These are phyloP conservation scores for Venturia pyrina DNA, from an alignment of 2,329 filamentous ascomycete genomes.

Conservation along the genomic window DNA sequence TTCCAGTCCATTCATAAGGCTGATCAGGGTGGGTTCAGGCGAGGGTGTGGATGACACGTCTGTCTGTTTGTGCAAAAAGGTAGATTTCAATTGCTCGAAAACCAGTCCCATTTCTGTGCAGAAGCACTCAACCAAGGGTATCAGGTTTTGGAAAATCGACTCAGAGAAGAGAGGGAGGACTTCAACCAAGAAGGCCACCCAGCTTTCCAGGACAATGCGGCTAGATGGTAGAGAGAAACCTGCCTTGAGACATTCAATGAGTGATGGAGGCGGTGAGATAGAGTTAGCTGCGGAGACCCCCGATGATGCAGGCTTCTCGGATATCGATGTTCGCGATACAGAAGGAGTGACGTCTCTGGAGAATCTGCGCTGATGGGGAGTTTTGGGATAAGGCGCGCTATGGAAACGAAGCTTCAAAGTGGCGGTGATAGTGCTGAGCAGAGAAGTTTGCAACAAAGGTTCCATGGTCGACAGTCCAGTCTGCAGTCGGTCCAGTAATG, in stretches of 20 bases:
- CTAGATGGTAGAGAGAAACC: slow-evolving; percentile 69
- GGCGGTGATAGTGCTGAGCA: slow-evolving; percentile 69
- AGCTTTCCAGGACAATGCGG: slow-evolving; percentile 74
- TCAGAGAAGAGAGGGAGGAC: slow-evolving; percentile 76
- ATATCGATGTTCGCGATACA: background rate
- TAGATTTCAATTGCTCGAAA: slow-evolving; percentile 59
- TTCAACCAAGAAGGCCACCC: slow-evolving; percentile 77
- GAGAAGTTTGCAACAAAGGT: slow-evolving; percentile 61
- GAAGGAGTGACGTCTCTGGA: slow-evolving; percentile 4
- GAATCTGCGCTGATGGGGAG: background rate
- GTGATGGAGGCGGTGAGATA: slow-evolving; percentile 47
- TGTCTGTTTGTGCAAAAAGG: slow-evolving; percentile 40
- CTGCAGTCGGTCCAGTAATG: slow-evolving; percentile 58
- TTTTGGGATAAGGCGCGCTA: background rate
- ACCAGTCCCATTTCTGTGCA: slow-evolving; percentile 66
- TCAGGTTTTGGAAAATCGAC: slow-evolving; percentile 78
- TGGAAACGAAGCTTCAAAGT: slow-evolving; percentile 37
- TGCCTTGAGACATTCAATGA: slow-evolving; percentile 77
- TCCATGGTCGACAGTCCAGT: slow-evolving; percentile 52
- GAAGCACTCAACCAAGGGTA: slow-evolving; percentile 83
- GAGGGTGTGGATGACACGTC: slow-evolving; percentile 26
- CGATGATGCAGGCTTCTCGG: background rate
- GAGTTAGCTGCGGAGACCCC: background rate
- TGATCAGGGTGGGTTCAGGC: slow-evolving; percentile 66
- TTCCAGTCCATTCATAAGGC: slow-evolving; percentile 87